A percentile compares a stretch with the other conserved stretches of the same genome.
These are phyloP conservation scores for Myxozyma kluyveri DNA, from an alignment of 805 yeast species.

Conservation along the genomic window DNA sequence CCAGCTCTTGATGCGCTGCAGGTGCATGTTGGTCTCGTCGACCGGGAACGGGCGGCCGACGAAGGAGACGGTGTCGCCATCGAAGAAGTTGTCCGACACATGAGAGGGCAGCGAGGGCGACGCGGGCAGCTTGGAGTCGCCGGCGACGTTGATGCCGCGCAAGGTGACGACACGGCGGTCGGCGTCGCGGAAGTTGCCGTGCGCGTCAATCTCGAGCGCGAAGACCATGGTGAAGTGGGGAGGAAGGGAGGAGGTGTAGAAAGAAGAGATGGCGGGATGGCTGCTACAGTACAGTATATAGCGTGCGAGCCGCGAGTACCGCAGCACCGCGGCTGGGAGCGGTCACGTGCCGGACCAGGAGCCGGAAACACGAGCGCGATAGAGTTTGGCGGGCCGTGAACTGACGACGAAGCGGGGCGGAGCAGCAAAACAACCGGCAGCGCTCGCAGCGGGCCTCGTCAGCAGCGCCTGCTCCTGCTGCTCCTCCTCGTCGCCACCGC, in stretches of 20 bases:
- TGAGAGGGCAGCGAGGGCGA: slow-evolving; percentile 49
- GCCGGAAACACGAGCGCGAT: no score
- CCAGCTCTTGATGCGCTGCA: slow-evolving; percentile 67
- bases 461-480: no score
- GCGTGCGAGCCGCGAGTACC: no score
- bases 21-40: slow-evolving; percentile 66
- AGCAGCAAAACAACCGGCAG: no score
- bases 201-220: slow-evolving; percentile 19
- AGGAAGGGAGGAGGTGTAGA: background rate
- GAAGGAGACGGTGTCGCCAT: slow-evolving; percentile 75
- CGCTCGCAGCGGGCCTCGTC: no score
- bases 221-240: slow-evolving; percentile 13
- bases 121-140: slow-evolving; percentile 67
- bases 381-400: no score
- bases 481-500: no score
- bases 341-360: no score
- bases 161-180: slow-evolving; percentile 61
- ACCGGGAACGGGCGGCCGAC: slow-evolving; percentile 79
- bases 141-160: slow-evolving; percentile 80
- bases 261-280: background rate
- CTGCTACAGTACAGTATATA: no score
- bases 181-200: slow-evolving; percentile 48
- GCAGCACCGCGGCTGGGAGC: no score
- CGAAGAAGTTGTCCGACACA: slow-evolving; percentile 50
- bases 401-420: no score